Base-by-base conservation (phyloP, 2,329 filamentous ascomycete species). In the Phoma sp. region DNA sequence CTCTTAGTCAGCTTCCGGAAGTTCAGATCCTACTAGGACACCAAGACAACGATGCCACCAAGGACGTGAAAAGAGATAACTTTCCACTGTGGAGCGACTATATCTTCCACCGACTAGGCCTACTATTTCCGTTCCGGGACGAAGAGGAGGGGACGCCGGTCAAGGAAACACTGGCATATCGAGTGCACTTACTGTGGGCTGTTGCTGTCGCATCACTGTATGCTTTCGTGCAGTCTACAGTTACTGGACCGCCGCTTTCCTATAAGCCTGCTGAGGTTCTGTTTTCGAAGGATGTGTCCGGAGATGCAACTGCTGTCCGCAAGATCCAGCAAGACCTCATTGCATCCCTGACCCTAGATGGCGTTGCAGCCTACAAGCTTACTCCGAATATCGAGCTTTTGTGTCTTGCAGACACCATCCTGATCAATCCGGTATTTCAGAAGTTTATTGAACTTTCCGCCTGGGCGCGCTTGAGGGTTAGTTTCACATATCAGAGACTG, bases 301-400 rank as follows among this genome's bases (percentile, higher is more conserved):
- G 60, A 2, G 68, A 76, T 52, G 38, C 61, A 2, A 53, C 68
- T 17, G 58, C 64, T 4, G 63, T 83, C 1, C 75, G 76, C 38
- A 69, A 73, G 0, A 53, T 65, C 8, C 64, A 84, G 50, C 81
- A 81, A 58, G 75, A 81, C n/a, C 86, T 92, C 46, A 79, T 96
- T n/a, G 77, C 77, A 2, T 85, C 84, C 15, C 81, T 98, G 8
- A 85, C 88, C 22, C 82, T 92, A 0, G 95, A 99, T 73, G 95
- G 95, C 10, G 88, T 96, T 40, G 88, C 90, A 0, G 89, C 90
- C 0, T 99, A 98, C 75, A 85, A 88, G 43, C 83, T 96, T 54
- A 92, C 92, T 19, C 92, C 93, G 0, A 84, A 90, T 61, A 82
- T 96, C 13, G 92, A 97, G 71, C 82, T 98, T 1, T 90, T 98